These are phyloP conservation scores for Cutaneotrichosporon cutaneum DNA, from an alignment of 1,284 basidiomycete genomes.

Conservation along the genomic window DNA sequence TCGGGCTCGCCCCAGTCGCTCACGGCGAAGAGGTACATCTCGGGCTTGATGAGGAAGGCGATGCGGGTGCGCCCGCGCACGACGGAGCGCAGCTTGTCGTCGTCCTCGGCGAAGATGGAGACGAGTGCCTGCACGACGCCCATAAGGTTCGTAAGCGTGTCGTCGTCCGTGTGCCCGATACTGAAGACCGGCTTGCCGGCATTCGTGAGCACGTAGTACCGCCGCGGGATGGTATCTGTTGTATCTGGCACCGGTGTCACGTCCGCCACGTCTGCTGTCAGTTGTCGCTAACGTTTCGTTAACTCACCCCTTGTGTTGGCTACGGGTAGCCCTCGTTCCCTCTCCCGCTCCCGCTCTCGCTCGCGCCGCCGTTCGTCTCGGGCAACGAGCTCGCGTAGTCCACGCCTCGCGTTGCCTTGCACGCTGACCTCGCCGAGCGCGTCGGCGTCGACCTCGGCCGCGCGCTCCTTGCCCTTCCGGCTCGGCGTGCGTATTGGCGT, in stretches of 20 bases:
- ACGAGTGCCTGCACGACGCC: constrained; percentile 94
- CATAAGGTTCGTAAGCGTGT: constrained; percentile 73
- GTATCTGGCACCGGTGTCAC: background rate
- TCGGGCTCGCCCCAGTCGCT: constrained; percentile 92
- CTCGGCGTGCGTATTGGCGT: constrained; percentile 6
- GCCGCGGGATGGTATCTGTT: constrained; percentile 51
- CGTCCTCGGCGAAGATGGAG: constrained; percentile 76
- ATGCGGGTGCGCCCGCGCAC: constrained; percentile 67
- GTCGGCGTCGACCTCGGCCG: constrained; percentile 1
- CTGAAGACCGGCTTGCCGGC: constrained; percentile 92
- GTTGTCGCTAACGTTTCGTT: background rate
- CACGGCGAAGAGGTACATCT: constrained; percentile 85
- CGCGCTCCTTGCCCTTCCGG: constrained; percentile 22
- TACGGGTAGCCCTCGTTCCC: background rate
- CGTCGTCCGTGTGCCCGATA: constrained; percentile 56
- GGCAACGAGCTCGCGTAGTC: constrained; percentile 16
- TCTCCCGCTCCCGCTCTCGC: background rate
- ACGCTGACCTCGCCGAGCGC: constrained; percentile 2
- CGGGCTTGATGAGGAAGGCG: constrained; percentile 77
- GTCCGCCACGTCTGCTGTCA: constrained; percentile 4
- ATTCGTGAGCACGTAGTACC: constrained; percentile 89
- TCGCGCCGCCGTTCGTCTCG: constrained; percentile 5
- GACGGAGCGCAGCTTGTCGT: constrained; percentile 68
- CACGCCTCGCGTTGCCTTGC: constrained; percentile 10
- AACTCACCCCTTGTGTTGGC: constrained; percentile 6